A percentile compares a stretch with the other conserved stretches of the same genome.
These are phyloP conservation scores for Glutinoglossum americanum DNA, from an alignment of 495 filamentous ascomycete genomes.

Conservation along the genomic window DNA sequence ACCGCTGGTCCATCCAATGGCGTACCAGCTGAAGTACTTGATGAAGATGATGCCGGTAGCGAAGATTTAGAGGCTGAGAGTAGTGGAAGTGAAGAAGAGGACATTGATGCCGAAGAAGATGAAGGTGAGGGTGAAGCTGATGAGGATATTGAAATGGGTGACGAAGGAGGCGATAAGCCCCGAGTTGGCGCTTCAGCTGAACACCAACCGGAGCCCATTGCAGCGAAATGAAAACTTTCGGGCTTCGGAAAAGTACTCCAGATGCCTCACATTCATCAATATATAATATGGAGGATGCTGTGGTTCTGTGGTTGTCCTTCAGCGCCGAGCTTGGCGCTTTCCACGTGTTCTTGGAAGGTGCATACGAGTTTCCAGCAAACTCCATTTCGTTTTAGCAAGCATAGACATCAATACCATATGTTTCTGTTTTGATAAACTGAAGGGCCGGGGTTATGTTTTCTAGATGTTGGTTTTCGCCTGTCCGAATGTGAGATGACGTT, in stretches of 20 bases:
- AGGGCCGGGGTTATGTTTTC: background rate
- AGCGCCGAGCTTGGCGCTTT: background rate
- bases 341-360: background rate
- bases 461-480: background rate
- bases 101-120: conserved; percentile 50
- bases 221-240: background rate
- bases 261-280: background rate
- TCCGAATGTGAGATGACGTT: background rate
- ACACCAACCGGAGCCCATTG: background rate
- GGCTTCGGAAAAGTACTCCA: background rate
- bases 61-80: conserved; percentile 94
- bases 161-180: conserved; percentile 19
- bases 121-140: conserved; percentile 39
- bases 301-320: background rate
- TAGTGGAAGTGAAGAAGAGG: conserved; percentile 69
- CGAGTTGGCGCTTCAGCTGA: background rate
- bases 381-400: background rate
- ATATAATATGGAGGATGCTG: background rate
- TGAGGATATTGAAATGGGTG: conserved; percentile 71
- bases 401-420: background rate
- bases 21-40: background rate
- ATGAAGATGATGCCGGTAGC: conserved; percentile 28
- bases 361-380: background rate
- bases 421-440: background rate
- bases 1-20: conserved; percentile 15